Evolutionary conservation across 2,329 filamentous ascomycete species (phyloP).

Genomic region (Nothophoma quercina): DNA sequence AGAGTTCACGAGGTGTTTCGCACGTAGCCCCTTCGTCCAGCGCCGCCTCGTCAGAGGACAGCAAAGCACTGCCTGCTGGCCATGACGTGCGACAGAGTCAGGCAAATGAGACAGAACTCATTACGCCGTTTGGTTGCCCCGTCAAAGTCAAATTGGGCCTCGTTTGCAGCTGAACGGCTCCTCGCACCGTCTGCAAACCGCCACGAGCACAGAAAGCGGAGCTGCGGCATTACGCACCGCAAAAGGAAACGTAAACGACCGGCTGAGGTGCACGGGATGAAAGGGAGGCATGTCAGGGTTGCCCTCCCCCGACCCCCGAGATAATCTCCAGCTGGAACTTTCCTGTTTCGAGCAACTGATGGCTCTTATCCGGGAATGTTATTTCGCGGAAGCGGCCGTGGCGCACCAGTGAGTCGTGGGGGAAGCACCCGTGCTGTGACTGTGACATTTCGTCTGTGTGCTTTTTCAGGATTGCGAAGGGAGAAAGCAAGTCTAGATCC

Average conservation of each 20-base stretch:
- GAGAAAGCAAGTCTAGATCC: slow-evolving; percentile 13
- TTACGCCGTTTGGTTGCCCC: slow-evolving; percentile 10
- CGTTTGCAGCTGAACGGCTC: slow-evolving; percentile 3
- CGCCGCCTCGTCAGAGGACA: slow-evolving; percentile 2
- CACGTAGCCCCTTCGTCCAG: slow-evolving; percentile 8
- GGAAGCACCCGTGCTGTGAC: slow-evolving; percentile 5
- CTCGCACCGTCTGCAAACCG: slow-evolving; percentile 7
- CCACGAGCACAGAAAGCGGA: slow-evolving; percentile 6
- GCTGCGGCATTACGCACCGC: slow-evolving; percentile 3
- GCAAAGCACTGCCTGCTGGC: slow-evolving; percentile 2
- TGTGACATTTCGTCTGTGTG: slow-evolving; percentile 13
- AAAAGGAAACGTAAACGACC: slow-evolving; percentile 18
- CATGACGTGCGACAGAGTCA: neutral
- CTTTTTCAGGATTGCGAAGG: slow-evolving; percentile 16
- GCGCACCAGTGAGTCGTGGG: slow-evolving; percentile 13
- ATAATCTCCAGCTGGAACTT: slow-evolving; percentile 16
- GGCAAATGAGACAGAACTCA: slow-evolving; percentile 17
- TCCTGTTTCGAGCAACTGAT: slow-evolving; percentile 6
- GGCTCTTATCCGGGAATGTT: slow-evolving; percentile 4
- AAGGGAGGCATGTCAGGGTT: slow-evolving; percentile 6
- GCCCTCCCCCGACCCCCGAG: slow-evolving; percentile 12
- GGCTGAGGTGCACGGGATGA: slow-evolving; percentile 15
- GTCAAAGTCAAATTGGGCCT: slow-evolving; percentile 5
- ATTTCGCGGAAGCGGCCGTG: slow-evolving; percentile 21
- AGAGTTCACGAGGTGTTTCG: slow-evolving; percentile 29